Evolutionary conservation across 1,284 basidiomycete species (phyloP), one percentile per base, ranked within the genome.

Genomic region (Takashimella tepidaria): DNA sequence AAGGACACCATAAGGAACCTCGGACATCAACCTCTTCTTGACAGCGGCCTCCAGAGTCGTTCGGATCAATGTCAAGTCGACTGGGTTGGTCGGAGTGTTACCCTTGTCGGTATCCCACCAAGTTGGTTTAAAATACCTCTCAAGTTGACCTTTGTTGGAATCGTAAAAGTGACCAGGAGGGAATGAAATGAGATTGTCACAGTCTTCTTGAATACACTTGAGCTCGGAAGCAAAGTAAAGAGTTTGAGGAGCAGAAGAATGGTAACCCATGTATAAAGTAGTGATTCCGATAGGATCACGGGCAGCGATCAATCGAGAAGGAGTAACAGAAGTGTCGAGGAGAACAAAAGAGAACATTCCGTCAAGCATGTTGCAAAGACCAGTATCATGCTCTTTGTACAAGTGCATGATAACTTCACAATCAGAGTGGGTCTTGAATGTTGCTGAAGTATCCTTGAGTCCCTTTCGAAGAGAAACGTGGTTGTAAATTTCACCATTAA

Each of bases 401-500:
- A 97, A 76, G 63, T 92, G 87, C 62, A 98, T 83, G 70, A 99
- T 96, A 67, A 97, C 86, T 77, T 99, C 96, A 77, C 96, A 99
- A 72, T 99, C 96, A 0, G 93, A 98, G 72, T 97, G 91, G 0
- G 95, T 98, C 81, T 92, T 96, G 83, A 98, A 96, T 58, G 85
- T 84, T 60, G 85, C 83, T 54, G 79, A 79, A 49, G 80, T 69
- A 45, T 74, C 64, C 66, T 81, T 84, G 63, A 93, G 78, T 24
- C 76, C 77, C 54, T 87, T 83, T 60, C 90, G 85, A 46, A 98
- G 83, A 37, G 85, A 81, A 56, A 91, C 78, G 74, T 98, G 91
- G 81, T 98, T 99, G 82, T 99, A 99, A 69, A 98, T 98, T 77
- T 99, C 96, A 52, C 96, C 96, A 78, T 98, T 99, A 72, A 98